Conservation (phyloP, 805 yeast species). For the Torulaspora indica region DNA sequence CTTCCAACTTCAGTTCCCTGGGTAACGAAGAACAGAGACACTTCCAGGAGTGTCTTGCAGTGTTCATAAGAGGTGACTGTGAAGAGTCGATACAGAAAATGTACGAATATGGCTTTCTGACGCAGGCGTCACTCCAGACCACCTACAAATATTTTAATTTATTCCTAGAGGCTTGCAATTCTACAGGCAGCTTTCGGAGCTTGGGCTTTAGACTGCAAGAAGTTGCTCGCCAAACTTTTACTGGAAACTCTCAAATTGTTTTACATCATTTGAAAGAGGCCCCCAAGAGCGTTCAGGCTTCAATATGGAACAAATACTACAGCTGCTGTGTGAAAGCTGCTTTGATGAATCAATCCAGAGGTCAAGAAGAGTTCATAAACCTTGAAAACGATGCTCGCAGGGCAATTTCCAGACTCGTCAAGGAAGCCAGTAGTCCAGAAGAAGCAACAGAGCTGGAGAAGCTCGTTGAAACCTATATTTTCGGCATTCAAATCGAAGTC, state of each 20-base stretch:
- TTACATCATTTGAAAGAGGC: not conserved
- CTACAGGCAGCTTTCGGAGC: constrained; percentile 8
- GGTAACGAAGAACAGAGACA: constrained; percentile 1
- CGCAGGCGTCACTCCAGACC: constrained; percentile 3
- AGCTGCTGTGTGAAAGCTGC: constrained; percentile 13
- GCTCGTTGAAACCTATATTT: constrained; percentile 16
- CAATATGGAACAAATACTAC: constrained; percentile 9
- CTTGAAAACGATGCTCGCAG: constrained; percentile 8
- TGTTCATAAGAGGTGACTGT: constrained; percentile 24
- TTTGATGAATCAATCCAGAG: constrained; percentile 2
- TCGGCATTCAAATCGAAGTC: constrained; percentile 15
- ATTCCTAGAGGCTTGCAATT: constrained; percentile 20
- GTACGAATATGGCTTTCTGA: constrained; percentile 16
- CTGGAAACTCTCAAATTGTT: constrained; percentile 4
- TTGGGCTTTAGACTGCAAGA: constrained; percentile 16
- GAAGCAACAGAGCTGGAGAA: constrained; percentile 3
- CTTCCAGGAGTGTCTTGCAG: constrained; percentile 20
- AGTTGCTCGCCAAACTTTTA: constrained; percentile 5
- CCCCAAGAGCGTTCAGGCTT: constrained; percentile 6
- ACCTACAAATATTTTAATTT: constrained; percentile 14
- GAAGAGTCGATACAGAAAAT: constrained; percentile 23
- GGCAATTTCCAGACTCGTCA: constrained; percentile 3
- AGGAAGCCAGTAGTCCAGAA: not conserved
- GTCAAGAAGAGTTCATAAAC: not conserved
- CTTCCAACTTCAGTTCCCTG: not conserved